phyloP scores from a whole-genome alignment of 2,329 filamentous ascomycete genomes.

The Epichloe sp. region DNA sequence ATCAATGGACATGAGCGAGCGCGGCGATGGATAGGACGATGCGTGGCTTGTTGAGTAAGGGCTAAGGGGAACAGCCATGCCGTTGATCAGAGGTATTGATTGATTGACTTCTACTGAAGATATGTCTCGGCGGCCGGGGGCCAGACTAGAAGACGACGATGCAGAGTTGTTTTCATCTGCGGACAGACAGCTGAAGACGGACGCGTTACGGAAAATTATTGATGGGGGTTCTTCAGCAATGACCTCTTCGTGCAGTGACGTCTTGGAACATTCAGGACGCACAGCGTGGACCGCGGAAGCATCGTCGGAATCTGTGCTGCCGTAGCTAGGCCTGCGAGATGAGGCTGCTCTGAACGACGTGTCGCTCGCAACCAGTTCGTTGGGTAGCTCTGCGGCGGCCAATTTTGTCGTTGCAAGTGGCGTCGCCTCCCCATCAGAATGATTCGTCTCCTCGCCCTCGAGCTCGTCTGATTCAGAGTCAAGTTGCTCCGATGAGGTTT shows the following conservation, averaged over 20 bases:
- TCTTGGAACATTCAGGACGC: conserved; percentile 35
- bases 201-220: conserved; percentile 27
- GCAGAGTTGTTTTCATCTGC: conserved; percentile 26
- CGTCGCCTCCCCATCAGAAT: conserved; percentile 29
- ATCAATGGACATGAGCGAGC: conserved; percentile 56
- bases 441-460: conserved; percentile 18
- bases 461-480: neutral
- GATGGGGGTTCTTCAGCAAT: conserved; percentile 33
- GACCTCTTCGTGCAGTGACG: conserved; percentile 38
- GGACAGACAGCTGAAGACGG: conserved; percentile 18
- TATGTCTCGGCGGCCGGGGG: conserved; percentile 30
- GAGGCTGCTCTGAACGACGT: conserved; percentile 8
- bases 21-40: conserved; percentile 52
- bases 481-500: conserved; percentile 17
- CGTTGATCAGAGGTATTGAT: conserved; percentile 27
- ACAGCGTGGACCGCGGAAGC: conserved; percentile 15
- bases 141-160: conserved; percentile 31
- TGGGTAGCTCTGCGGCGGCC: neutral
- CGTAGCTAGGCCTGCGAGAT: conserved; percentile 32
- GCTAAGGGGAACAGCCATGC: conserved; percentile 39
- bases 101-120: conserved; percentile 37
- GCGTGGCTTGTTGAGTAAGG: conserved; percentile 52
- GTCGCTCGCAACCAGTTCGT: conserved; percentile 1
- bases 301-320: conserved; percentile 27
- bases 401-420: conserved; percentile 15